Conservation (phyloP, 1,284 basidiomycete species). For the Agaricales sp. region DNA sequence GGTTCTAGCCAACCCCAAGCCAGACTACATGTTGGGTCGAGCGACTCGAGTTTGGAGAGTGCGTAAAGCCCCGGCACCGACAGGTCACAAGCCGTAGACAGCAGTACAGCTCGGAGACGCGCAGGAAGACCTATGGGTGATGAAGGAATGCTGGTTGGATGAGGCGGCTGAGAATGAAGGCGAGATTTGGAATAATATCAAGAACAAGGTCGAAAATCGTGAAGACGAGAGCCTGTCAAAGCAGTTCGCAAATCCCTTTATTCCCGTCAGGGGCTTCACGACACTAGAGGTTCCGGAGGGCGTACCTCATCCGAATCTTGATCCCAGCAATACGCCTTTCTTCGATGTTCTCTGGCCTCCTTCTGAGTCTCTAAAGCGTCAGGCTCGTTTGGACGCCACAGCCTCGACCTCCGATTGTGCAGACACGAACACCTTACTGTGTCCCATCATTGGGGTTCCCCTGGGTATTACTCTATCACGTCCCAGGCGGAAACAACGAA, state of each 20-base stretch:
- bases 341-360: neutral
- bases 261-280: neutral
- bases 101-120: too few species aligned
- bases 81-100: neutral
- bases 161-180: neutral
- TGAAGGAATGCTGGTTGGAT: too few species aligned
- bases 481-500: too few species aligned
- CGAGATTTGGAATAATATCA: neutral
- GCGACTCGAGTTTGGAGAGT: neutral
- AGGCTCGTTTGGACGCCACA: neutral
- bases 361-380: neutral
- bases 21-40: neutral
- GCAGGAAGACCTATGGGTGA: neutral
- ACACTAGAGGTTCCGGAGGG: neutral
- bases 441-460: neutral
- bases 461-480: too few species aligned
- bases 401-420: too few species aligned
- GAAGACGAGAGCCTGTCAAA: neutral
- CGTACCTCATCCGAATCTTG: too few species aligned
- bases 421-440: too few species aligned
- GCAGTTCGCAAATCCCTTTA: neutral
- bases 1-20: neutral
- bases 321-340: neutral
- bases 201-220: neutral
- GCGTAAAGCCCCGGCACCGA: neutral